These are phyloP conservation scores for Lizonia empirigonia DNA, from an alignment of 2,329 filamentous ascomycete species.

Conservation along the genomic window DNA sequence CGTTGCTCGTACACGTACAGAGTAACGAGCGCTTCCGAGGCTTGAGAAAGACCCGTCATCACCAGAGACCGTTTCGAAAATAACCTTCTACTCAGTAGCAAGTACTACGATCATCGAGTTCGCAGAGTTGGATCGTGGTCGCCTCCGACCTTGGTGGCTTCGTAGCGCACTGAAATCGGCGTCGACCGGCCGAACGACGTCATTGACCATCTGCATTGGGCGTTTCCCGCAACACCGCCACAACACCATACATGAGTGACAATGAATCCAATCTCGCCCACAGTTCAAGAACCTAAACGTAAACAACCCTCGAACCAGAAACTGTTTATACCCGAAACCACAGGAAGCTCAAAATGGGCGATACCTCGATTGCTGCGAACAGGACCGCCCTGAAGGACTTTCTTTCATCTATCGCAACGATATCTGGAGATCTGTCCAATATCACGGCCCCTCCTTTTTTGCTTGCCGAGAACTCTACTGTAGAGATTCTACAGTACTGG, in stretches of 20 bases:
- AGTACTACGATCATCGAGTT: conserved; percentile 1
- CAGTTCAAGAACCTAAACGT: neutral
- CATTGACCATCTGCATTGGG: conserved; percentile 8
- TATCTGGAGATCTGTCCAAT: conserved; percentile 54
- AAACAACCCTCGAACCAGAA: neutral
- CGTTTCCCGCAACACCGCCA: conserved; percentile 3
- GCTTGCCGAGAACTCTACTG: conserved; percentile 52
- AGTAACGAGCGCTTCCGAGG: neutral
- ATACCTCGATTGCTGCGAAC: conserved; percentile 32
- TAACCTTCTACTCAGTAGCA: neutral
- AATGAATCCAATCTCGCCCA: neutral
- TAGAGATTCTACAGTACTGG: conserved; percentile 55
- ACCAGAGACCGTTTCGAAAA: neutral
- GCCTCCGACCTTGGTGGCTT: neutral
- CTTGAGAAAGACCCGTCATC: neutral
- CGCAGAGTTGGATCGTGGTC: conserved; percentile 1
- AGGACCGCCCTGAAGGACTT: conserved; percentile 44
- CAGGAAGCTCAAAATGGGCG: conserved; percentile 16
- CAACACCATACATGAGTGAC: conserved; percentile 5
- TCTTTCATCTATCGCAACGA: conserved; percentile 50
- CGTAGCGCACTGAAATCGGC: conserved; percentile 6
- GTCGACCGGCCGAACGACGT: conserved; percentile 5
- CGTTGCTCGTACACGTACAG: neutral
- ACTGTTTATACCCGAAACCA: neutral
- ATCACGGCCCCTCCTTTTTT: conserved; percentile 57